Evolutionary conservation across 495 filamentous ascomycete genomes (phyloP).

Genomic region (Neurospora sp.): DNA sequence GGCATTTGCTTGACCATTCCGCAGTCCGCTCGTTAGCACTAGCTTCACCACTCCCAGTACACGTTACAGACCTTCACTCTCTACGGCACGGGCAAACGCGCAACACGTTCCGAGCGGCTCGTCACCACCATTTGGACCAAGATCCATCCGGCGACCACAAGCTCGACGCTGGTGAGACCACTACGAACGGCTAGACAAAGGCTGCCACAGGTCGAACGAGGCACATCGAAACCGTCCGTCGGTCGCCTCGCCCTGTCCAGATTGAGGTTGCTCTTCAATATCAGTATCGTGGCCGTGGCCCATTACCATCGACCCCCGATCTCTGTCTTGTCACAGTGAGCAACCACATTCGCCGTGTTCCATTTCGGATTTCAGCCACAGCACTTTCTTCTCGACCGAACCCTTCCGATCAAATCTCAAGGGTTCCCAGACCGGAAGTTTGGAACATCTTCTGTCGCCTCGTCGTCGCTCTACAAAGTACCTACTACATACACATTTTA

Average conservation of each 20-base stretch:
- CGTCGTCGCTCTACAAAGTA: not conserved
- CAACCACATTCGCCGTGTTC: not conserved
- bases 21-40: not conserved
- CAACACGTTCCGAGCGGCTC: not conserved
- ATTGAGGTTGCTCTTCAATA: not conserved
- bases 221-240: not conserved
- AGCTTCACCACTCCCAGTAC: not conserved
- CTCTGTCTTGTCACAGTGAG: not conserved
- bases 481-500: not conserved
- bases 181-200: not conserved
- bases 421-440: not conserved
- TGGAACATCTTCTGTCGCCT: not conserved
- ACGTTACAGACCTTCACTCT: not conserved
- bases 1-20: not conserved
- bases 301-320: not conserved
- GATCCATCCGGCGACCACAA: not conserved
- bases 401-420: not conserved
- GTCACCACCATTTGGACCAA: not conserved
- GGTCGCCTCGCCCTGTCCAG: not conserved
- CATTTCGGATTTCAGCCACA: not conserved
- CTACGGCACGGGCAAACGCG: not conserved
- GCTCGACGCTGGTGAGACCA: not conserved
- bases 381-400: not conserved
- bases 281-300: not conserved
- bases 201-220: not conserved